These are phyloP conservation scores for Dryadomyces sulphureus DNA, from an alignment of 2,329 filamentous ascomycete species.

Conservation along the genomic window DNA sequence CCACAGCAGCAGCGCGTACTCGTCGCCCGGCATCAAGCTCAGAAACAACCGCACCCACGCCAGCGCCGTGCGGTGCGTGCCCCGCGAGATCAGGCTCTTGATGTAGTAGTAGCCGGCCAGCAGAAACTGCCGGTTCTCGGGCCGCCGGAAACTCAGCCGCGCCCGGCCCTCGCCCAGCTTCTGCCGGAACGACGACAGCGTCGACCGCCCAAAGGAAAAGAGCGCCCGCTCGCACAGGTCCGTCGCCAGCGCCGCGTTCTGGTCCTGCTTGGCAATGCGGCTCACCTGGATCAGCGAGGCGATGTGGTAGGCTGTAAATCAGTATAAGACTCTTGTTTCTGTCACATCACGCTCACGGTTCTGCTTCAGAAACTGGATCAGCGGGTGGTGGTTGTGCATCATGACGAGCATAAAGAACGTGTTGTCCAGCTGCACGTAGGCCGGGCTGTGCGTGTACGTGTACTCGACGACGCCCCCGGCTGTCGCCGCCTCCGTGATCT, in stretches of 20 bases:
- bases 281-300: slow-evolving; percentile 89
- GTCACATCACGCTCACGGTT: slow-evolving; percentile 43
- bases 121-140: slow-evolving; percentile 88
- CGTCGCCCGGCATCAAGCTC: slow-evolving; percentile 60
- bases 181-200: slow-evolving; percentile 66
- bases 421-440: slow-evolving; percentile 60
- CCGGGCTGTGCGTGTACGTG: slow-evolving; percentile 56
- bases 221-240: slow-evolving; percentile 83
- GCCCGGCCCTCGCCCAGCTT: slow-evolving; percentile 66
- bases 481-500: neutral
- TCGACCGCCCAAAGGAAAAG: slow-evolving; percentile 83
- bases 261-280: slow-evolving; percentile 76
- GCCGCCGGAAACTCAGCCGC: slow-evolving; percentile 62
- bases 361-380: slow-evolving; percentile 59
- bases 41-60: slow-evolving; percentile 87
- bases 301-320: slow-evolving; percentile 62
- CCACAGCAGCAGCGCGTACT: slow-evolving; percentile 67
- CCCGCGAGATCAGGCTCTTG: slow-evolving; percentile 68
- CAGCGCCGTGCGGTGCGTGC: slow-evolving; percentile 84
- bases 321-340: neutral
- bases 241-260: slow-evolving; percentile 71
- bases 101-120: slow-evolving; percentile 83
- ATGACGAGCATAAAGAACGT: slow-evolving; percentile 71
- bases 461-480: slow-evolving; percentile 48
- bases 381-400: slow-evolving; percentile 65